Base-by-base conservation (phyloP, 768 basidiomycete genomes). In the Collybia sordida region DNA sequence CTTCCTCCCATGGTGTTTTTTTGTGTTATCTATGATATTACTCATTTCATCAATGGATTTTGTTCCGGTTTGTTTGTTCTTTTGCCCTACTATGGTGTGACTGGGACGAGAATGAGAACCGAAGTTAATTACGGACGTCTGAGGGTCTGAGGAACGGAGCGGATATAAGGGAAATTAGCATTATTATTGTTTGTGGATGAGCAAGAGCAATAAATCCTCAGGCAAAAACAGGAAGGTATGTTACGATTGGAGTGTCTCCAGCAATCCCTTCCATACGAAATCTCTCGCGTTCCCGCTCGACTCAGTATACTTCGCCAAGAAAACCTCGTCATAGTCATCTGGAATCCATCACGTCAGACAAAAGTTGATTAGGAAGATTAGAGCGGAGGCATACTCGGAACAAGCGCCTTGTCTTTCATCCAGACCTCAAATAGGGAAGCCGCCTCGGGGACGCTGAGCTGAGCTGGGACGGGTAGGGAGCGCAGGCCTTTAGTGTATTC, bases 221-320 rank as follows among this genome's bases (percentile, higher is more conserved):
- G n/a, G n/a, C n/a, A n/a, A n/a, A n/a, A 23, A 42, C 22, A 14
- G 21, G 14, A 6, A 14, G n/a, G 15, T 21, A 21, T 21, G 35
- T 42, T 50, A 55, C 11, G 57, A 42, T 35, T 60, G 57, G 25
- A 63, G 52, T 8, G 64, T 71, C 0, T 69, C 56, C 59, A 83
- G 59, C 42, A 88, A 56, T 1, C 85, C 85, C 43, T 79, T 81
- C 78, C 80, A 81, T 27, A 90, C 86, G 58, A 95, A 91, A 49
- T 87, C 83, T 51, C 86, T 74, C 14, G 91, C 75, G 65, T 93
- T 93, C 38, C 92, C 93, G 45, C 77, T 78, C 6, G 87, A 79
- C 59, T 90, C 87, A 1, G 81, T 80, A 55, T 88, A 93, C 64
- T 90, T 90, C 11, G 83, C 70, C 60, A 93, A 67, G 71, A 94